Evolutionary conservation across 1,284 basidiomycete genomes (phyloP), one percentile per base, ranked within the genome.

Genomic region (Cryptococcus jaspeensis): DNA sequence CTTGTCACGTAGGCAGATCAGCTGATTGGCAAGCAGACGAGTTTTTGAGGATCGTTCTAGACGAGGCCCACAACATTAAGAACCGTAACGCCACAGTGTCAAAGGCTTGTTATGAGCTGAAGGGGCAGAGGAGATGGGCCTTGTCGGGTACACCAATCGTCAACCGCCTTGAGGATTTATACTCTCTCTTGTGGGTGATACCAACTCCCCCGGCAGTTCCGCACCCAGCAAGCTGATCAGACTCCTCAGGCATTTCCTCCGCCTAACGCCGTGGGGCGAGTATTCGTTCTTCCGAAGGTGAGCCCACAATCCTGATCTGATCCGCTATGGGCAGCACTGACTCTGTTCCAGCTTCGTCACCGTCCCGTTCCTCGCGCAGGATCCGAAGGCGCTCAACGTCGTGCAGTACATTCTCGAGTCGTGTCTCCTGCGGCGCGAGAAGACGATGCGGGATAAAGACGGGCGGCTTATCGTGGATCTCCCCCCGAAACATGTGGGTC

Each of bases 21-120:
- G 20, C 50, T 52, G 32, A 32, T 22, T 59, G 42, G 52, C 35
- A 35, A 16, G 7, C 50, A 75, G 73, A 74, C 53, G 72, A 74
- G 45, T 76, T 75, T 50, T 50, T 74, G n/a, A 64, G 73, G 20
- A 71, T 73, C 40, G 70, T 74, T 1, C 65, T 73, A 2, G 92
- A 96, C 69, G 92, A 97, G 76, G 95, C 95, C 2, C 95, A 99
- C 76, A 87, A 90, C 62, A 96, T 94, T 80, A 97, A 97, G 77
- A 93, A 90, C 38, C 84, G 93, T 13, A 84, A 84, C 1, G 96
- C 93, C 59, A 88, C 91, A 71, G 90, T 89, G 11, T 91, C 95
- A 0, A 91, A 90, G 66, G 92, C 95, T 1, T 90, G 89, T 48
- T 97, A 88, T 71, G 89, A 88, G 8, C 81, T 99, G 7, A 83